These are phyloP conservation scores for Gossypium raimondii DNA, from an alignment of 345 rosid genomes.

Conservation along the genomic window DNA sequence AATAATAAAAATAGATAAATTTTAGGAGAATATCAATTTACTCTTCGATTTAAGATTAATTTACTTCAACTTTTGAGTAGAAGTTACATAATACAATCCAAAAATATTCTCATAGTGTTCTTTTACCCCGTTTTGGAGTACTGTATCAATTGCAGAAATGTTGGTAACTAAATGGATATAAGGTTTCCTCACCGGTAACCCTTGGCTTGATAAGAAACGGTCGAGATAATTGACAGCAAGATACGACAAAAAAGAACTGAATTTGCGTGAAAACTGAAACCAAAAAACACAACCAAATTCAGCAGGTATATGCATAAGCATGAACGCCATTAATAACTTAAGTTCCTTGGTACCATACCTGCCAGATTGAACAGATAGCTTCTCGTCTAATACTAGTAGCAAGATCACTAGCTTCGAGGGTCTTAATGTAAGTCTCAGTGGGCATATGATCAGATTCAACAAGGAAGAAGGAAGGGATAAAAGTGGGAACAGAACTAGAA, in stretches of 20 bases:
- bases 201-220: conserved; percentile 64
- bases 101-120: too few relatives aligned
- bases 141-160: too few relatives aligned
- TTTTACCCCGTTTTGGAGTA: too few relatives aligned
- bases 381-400: conserved; percentile 39
- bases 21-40: too few relatives aligned
- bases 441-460: conserved; percentile 69
- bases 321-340: neutral
- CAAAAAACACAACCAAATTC: neutral
- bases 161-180: neutral
- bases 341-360: conserved; percentile 24
- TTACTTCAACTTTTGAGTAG: too few relatives aligned
- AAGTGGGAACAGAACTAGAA: neutral
- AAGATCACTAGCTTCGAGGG: conserved; percentile 33
- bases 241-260: conserved; percentile 49
- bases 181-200: conserved; percentile 40
- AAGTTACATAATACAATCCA: too few relatives aligned
- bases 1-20: too few relatives aligned
- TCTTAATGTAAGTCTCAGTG: conserved; percentile 30
- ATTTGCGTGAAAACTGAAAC: conserved; percentile 23
- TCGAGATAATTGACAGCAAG: conserved; percentile 82
- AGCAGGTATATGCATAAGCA: neutral
- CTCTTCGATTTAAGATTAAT: accelerated
- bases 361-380: conserved; percentile 41
- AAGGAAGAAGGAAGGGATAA: conserved; percentile 41